phyloP scores from a whole-genome alignment of 768 basidiomycete genomes.

The Tylopilus intermedius region DNA sequence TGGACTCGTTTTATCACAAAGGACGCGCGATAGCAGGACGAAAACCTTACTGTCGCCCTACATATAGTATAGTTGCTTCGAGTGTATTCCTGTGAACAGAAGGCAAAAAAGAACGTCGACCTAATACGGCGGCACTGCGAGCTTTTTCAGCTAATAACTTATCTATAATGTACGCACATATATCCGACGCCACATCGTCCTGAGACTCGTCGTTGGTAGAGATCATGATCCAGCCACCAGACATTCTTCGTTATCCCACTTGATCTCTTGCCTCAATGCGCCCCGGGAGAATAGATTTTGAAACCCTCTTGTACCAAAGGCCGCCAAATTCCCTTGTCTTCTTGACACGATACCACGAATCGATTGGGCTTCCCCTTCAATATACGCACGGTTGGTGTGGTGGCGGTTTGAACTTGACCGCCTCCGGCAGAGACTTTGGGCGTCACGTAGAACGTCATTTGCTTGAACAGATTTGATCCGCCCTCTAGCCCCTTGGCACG shows the following conservation, averaged over 20 bases:
- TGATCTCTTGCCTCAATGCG: slow-evolving; percentile 61
- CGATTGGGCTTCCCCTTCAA: slow-evolving; percentile 46
- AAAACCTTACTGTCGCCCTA: too few species aligned
- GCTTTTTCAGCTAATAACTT: not conserved
- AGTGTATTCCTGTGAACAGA: too few species aligned
- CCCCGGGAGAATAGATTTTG: slow-evolving; percentile 58
- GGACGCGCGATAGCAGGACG: too few species aligned
- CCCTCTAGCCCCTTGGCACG: slow-evolving; percentile 46
- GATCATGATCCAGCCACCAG: slow-evolving; percentile 5
- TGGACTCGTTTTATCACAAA: too few species aligned
- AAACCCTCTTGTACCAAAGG: slow-evolving; percentile 47
- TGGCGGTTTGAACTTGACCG: slow-evolving; percentile 54
- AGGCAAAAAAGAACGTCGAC: too few species aligned
- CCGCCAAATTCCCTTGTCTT: slow-evolving; percentile 64
- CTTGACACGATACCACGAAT: slow-evolving; percentile 60
- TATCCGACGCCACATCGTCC: not conserved
- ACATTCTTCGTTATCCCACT: slow-evolving; percentile 47
- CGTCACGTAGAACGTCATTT: slow-evolving; percentile 72
- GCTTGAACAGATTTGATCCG: slow-evolving; percentile 52
- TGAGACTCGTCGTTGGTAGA: not conserved
- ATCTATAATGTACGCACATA: not conserved
- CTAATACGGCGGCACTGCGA: too few species aligned
- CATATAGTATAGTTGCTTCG: too few species aligned
- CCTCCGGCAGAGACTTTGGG: slow-evolving; percentile 62
- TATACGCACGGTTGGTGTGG: slow-evolving; percentile 51